A percentile compares a stretch with the other conserved stretches of the same genome.
Evolutionary conservation across 306 rosid species (phyloP).

Genomic region (Rubus parviflorus): DNA sequence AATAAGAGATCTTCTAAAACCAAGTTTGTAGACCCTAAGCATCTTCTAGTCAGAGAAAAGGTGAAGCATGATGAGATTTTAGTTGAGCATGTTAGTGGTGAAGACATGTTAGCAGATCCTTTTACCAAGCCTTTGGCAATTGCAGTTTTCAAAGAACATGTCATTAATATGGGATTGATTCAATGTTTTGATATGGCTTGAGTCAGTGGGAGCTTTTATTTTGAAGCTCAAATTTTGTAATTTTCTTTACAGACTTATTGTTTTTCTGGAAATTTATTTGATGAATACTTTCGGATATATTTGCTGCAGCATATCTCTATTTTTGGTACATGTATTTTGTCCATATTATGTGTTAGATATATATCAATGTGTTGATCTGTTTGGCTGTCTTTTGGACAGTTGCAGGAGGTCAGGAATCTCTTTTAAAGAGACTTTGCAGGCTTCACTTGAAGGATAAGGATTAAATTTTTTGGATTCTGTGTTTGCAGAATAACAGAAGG

Average conservation of each 20-base stretch:
- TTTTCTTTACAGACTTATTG: too few relatives aligned
- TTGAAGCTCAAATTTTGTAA: background rate
- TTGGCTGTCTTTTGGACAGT: background rate
- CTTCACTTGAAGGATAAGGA: background rate
- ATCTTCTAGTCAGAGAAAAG: background rate
- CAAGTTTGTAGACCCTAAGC: background rate
- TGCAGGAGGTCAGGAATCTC: background rate
- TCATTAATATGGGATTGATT: background rate
- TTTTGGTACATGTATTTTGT: too few relatives aligned
- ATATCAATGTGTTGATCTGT: too few relatives aligned
- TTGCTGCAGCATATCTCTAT: too few relatives aligned
- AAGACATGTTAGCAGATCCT: background rate
- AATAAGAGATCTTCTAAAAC: background rate
- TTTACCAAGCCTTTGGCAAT: background rate
- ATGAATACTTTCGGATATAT: too few relatives aligned
- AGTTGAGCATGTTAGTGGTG: background rate
- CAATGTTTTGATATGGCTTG: background rate
- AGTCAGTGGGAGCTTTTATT: background rate
- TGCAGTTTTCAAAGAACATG: background rate
- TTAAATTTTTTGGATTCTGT: background rate
- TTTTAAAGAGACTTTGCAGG: background rate
- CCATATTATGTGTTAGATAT: background rate
- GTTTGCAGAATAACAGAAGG: background rate
- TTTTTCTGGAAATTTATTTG: too few relatives aligned
- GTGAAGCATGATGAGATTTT: background rate